phyloP scores from a whole-genome alignment of 345 rosid species.

The Camelina laxa region DNA sequence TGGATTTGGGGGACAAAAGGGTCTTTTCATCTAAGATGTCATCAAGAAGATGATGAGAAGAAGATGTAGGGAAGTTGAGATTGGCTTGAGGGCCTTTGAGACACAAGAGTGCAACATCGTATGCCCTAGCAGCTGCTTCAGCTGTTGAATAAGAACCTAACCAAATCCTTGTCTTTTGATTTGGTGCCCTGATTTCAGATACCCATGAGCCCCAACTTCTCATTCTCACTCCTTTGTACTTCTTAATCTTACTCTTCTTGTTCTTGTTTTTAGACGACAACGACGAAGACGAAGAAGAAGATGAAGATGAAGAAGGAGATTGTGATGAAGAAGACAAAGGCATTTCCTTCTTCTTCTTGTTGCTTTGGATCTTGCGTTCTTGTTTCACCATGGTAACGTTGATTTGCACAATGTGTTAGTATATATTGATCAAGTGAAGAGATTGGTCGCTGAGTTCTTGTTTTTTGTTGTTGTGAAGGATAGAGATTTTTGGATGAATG shows the following conservation, averaged over 20 bases:
- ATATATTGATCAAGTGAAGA: background rate
- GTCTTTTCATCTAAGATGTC: constrained; percentile 45
- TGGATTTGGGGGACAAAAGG: constrained; percentile 80
- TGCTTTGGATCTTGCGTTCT: constrained; percentile 37
- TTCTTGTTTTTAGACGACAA: constrained; percentile 33
- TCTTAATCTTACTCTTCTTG: constrained; percentile 63
- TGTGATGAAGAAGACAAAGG: constrained; percentile 21
- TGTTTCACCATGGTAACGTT: constrained; percentile 39
- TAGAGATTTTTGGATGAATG: constrained; percentile 23
- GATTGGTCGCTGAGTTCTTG: constrained; percentile 24
- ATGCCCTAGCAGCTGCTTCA: constrained; percentile 98
- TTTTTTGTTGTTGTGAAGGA: constrained; percentile 5
- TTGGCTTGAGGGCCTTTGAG: constrained; percentile 87
- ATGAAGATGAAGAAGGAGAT: constrained; percentile 17
- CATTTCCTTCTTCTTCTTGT: constrained; percentile 17
- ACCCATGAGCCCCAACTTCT: constrained; percentile 99
- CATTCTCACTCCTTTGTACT: constrained; percentile 96
- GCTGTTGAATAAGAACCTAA: constrained; percentile 94
- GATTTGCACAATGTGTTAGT: constrained; percentile 1
- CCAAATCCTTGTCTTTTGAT: constrained; percentile 96
- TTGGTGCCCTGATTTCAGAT: constrained; percentile 95
- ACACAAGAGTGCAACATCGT: constrained; percentile 94
- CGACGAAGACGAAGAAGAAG: background rate
- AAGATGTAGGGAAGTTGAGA: constrained; percentile 79
- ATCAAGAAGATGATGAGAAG: constrained; percentile 44